Base-by-base conservation (phyloP, 257 asterid species). In the Knoxia roxburghii region DNA sequence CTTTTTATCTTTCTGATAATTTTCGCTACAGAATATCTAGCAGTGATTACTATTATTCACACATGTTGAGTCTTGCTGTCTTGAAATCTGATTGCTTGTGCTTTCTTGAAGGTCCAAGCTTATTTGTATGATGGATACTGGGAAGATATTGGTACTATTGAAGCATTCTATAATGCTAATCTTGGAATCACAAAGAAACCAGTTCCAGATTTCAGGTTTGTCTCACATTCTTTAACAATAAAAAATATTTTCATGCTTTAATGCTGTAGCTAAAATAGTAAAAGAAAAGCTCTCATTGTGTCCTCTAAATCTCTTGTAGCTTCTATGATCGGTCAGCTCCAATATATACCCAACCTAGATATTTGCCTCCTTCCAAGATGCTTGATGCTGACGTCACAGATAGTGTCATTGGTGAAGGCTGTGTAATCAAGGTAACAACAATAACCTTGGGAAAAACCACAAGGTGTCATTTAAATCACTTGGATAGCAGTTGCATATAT, bases 131-230 rank as follows among this genome's bases (percentile, higher is more conserved):
- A 91, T 73, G 98, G 98, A 72, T 91, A 91, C 82, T 91, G 96
- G 98, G 98, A 91, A 80, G 98, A 91, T 76, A 91, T 91, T 76
- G 98, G 98, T 69, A 91, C 98, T 20, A 91, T 91, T 74, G 98
- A 91, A 81, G 98, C 98, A 71, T 91, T 91, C 80, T 91, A 91
- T 76, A 91, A 91, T 76, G 98, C 98, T 61, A 91, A 91, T 80
- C 79, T 91, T 48, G 96, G 98, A 55, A 89, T 91, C 72, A 91
- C 96, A 6, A 91, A 91, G 64, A 91, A 89, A 77, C 98, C 98
- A 18, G 80, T 91, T 56, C 98, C 98, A 63, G 98, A 91, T 80
- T 91, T 91, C 77, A 91, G 96, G 98, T 89, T 48, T 40, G 27
- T n/a, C 41, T 43, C 29, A 39, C 58, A 46, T 43, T 65, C 65